Evolutionary conservation across 1,284 basidiomycete genomes (phyloP), one percentile per base, ranked within the genome.

Genomic region (Hymenochaete sp.): DNA sequence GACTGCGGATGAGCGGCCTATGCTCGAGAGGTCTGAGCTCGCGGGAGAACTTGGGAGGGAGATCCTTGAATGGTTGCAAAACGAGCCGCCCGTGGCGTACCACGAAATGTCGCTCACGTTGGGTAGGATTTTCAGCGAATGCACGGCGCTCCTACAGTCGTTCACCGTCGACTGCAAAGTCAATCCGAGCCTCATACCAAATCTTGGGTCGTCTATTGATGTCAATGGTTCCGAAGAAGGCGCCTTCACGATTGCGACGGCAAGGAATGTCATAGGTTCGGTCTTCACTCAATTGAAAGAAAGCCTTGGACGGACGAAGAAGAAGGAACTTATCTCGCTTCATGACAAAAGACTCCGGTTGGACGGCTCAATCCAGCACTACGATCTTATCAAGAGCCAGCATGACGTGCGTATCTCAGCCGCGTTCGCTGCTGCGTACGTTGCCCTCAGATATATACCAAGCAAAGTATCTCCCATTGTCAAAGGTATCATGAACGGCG

Each of bases 401-500:
- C 81, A 93, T 59, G 95, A 98, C 55, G 77, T 82, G 14, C 84
- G 93, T 42, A 83, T 98, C 10, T 82, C 80, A 7, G 90, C 96
- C 7, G 80, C 89, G 0, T 85, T 96, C 55, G 91, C 93, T 9
- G 84, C 87, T 2, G 92, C 95, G 0, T 85, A 95, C 52, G 85
- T 99, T 14, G 82, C 89, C 3, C 77, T 95, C 52, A 73, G 76
- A 56, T 77, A 78, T 28, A 81, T 89, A 28, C 93, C 93, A 0
- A 79, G 90, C 52, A 98, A 98, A 67, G 82, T 99, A 52, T 97
- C 92, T 54, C 95, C 88, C 0, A 82, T 99, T 37, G 93, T 99
- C 44, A 92, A 96, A 63, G 92, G 90, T 29, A 82, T 98, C 53
- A 98, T 98, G 87, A 96, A 95, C 54, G 91, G 92, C 28, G 85